Evolutionary conservation across 805 yeast species (phyloP).

Genomic region (Yarrowia phangngaensis): DNA sequence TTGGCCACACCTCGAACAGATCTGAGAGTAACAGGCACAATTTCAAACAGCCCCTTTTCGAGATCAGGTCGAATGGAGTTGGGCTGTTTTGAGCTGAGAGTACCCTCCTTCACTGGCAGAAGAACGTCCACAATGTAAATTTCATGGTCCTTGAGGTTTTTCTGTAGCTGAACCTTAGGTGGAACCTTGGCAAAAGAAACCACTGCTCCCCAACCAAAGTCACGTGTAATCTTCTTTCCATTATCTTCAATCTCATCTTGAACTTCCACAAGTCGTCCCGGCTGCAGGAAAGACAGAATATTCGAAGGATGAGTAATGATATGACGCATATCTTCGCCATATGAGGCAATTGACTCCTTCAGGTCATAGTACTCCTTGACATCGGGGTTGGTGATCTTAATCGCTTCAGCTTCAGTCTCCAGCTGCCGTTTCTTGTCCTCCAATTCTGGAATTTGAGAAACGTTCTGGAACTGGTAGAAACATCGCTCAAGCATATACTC

Average conservation of each 20-base stretch:
- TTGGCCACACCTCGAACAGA: slow-evolving; percentile 74
- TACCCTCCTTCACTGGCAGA: slow-evolving; percentile 66
- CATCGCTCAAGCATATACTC: slow-evolving; percentile 95
- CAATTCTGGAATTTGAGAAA: slow-evolving; percentile 81
- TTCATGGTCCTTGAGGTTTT: slow-evolving; percentile 79
- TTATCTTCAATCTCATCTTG: slow-evolving; percentile 30
- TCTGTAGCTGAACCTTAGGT: slow-evolving; percentile 27
- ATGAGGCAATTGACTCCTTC: slow-evolving; percentile 63
- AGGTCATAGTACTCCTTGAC: slow-evolving; percentile 81
- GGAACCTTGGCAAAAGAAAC: slow-evolving; percentile 67
- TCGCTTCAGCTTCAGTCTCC: slow-evolving; percentile 44
- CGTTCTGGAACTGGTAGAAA: slow-evolving; percentile 91
- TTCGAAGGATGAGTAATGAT: slow-evolving; percentile 90
- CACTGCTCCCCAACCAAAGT: slow-evolving; percentile 97
- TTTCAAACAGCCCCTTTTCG: slow-evolving; percentile 68
- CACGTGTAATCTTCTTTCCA: slow-evolving; percentile 40
- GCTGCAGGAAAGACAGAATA: slow-evolving; percentile 74
- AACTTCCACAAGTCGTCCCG: slow-evolving; percentile 78
- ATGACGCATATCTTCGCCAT: slow-evolving; percentile 70
- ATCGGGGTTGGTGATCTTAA: slow-evolving; percentile 62
- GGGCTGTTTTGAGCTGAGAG: slow-evolving; percentile 72
- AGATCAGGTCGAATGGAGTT: slow-evolving; percentile 82
- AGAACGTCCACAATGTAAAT: slow-evolving; percentile 84
- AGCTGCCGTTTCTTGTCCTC: slow-evolving; percentile 57
- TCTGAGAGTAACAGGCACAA: slow-evolving; percentile 78